Conservation (phyloP, 257 asterid genomes). For the Nicotiana noctiflora region DNA sequence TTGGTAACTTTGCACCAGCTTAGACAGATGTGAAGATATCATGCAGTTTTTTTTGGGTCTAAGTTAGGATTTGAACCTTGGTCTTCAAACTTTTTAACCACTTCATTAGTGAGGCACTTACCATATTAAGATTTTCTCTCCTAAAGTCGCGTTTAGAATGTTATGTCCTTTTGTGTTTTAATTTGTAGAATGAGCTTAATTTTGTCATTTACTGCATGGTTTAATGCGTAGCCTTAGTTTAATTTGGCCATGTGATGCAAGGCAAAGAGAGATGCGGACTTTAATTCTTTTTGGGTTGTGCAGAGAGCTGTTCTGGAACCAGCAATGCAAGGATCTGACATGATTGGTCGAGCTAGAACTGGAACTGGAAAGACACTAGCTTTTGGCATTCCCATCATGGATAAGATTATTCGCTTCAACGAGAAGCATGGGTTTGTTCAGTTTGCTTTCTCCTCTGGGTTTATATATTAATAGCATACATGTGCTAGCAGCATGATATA, state of each 20-base stretch:
- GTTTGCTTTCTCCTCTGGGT: background rate
- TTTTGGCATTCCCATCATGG: conserved; percentile 88
- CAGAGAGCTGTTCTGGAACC: conserved; percentile 94
- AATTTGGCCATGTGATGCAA: background rate
- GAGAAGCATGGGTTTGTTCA: conserved; percentile 69
- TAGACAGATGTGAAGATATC: background rate
- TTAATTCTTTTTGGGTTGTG: conserved; percentile 9
- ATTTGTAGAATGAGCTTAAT: background rate
- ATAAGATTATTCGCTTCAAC: conserved; percentile 66
- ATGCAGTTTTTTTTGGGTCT: background rate
- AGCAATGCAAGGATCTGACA: conserved; percentile 87
- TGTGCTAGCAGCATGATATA: conserved; percentile 1
- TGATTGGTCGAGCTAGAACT: conserved; percentile 94
- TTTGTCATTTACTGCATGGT: background rate
- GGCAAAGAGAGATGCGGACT: background rate
- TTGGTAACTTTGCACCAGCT: background rate
- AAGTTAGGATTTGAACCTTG: background rate
- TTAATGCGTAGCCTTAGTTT: background rate
- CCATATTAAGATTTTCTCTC: background rate
- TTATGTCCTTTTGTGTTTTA: background rate
- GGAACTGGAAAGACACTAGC: conserved; percentile 99
- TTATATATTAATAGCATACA: background rate
- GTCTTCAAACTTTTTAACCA: background rate
- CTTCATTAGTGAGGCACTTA: background rate
- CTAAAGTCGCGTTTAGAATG: background rate